phyloP scores from a whole-genome alignment of 192 early-diverging fungal genomes.

The Backusella morwellensis region DNA sequence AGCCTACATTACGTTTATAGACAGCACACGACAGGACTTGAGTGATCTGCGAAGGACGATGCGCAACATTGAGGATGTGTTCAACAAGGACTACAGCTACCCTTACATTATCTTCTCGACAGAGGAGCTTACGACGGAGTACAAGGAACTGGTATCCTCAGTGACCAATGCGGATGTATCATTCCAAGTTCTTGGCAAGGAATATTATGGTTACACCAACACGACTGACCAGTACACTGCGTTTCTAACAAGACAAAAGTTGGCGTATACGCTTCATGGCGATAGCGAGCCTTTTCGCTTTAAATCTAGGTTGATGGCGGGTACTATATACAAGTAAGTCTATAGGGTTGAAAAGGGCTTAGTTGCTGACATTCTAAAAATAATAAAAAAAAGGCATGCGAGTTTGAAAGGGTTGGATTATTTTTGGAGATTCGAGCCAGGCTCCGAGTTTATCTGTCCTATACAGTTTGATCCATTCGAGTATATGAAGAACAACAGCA shows the following conservation, averaged over 20 bases:
- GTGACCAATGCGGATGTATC: conserved; percentile 17
- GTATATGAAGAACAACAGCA: conserved; percentile 50
- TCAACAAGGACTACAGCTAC: conserved; percentile 25
- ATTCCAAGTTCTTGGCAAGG: conserved; percentile 26
- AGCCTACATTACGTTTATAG: conserved; percentile 27
- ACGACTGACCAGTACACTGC: conserved; percentile 24
- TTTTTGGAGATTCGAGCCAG: conserved; percentile 58
- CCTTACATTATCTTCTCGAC: conserved; percentile 37
- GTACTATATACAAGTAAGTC: conserved; percentile 44
- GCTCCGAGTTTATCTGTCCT: conserved; percentile 47
- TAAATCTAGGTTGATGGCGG: conserved; percentile 45
- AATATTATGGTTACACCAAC: conserved; percentile 21
- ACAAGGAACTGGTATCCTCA: conserved; percentile 25
- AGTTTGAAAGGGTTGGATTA: conserved; percentile 48
- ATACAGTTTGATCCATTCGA: conserved; percentile 56
- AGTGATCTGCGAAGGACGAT: conserved; percentile 25
- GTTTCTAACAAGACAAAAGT: conserved; percentile 11
- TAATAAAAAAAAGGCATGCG: conserved; percentile 53
- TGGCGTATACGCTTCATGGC: conserved; percentile 30
- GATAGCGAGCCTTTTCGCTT: conserved; percentile 35
- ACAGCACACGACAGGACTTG: conserved; percentile 7
- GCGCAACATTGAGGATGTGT: conserved; percentile 33
- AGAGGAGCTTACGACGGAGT: conserved; percentile 26
- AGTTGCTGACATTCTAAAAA: too few species aligned
- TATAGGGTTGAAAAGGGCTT: background rate